Base-by-base conservation (phyloP, 345 rosid species). In the Angophora floribunda region DNA sequence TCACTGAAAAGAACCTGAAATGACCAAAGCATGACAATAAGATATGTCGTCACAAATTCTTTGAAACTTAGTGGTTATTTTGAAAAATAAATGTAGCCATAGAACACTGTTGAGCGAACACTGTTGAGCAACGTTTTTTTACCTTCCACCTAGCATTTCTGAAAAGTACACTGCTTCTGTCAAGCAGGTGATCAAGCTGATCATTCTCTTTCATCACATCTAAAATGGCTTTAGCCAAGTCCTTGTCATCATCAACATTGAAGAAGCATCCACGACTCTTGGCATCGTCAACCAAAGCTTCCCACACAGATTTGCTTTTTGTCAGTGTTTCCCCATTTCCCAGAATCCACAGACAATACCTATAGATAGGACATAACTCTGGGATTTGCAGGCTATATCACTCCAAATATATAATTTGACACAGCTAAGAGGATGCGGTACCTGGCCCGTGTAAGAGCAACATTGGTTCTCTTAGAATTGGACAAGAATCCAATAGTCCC, bases 311-410 rank as follows among this genome's bases (percentile, higher is more conserved):
- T 36, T 86, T 87, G 78, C 91, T 89, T 7, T 61, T 89, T 22
- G 36, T n/a, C 86, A 94, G 87, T 3, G 95, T 94, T 88, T 61
- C 89, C 87, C 67, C 95, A 89, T 91, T 89, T 53, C 95, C 96
- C 87, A 94, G 85, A 90, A 95, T 93, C 96, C 95, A 94, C 52
- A 94, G 93, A 88, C 96, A 89, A 51, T 93, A 92, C 89, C 96
- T 87, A 55, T 52, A 52, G 12, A 52, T 51, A 32, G n/a, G 78
- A 10, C 6, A 19, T 9, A 86, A 65, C 26, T 32, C 26, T 0
- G 80, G 47, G 45, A 70, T 70, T 70, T 70, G 36, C 45, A 4
- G 11, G 45, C 47, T 19, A 5, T 70, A 36, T 70, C 80, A 36
- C 26, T 2, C 47, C 9, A 16, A 70, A 65, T 8, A 17, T 70